These are phyloP conservation scores for Tilletiaria anomala DNA, from an alignment of 1,284 basidiomycete species.

Conservation along the genomic window DNA sequence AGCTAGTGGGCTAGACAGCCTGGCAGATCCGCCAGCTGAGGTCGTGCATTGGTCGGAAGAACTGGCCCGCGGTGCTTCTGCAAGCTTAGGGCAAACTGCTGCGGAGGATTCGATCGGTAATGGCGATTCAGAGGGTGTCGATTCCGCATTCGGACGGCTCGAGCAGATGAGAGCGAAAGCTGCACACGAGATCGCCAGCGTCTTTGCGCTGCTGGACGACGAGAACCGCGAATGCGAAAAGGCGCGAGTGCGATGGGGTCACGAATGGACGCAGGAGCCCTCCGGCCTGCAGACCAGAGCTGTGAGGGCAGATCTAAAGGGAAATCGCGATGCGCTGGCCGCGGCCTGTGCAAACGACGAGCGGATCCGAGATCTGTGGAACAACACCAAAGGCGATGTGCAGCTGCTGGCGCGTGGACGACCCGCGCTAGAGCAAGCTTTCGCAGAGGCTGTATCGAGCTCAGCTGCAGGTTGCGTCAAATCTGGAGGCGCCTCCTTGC, in stretches of 20 bases:
- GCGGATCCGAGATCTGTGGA: constrained; percentile 64
- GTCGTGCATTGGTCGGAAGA: constrained; percentile 61
- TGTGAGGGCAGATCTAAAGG: constrained; percentile 64
- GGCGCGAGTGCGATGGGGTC: constrained; percentile 58
- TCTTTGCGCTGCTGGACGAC: constrained; percentile 19
- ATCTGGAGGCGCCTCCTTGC: constrained; percentile 10
- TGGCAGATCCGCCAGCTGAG: constrained; percentile 53
- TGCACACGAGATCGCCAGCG: constrained; percentile 11
- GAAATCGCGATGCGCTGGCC: constrained; percentile 58
- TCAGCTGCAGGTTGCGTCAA: too few species aligned
- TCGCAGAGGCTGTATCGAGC: constrained; percentile 48
- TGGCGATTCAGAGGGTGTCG: constrained; percentile 18
- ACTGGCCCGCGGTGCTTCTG: too few species aligned
- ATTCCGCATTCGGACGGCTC: constrained; percentile 14
- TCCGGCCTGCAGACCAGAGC: constrained; percentile 48
- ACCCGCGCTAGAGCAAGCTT: constrained; percentile 55
- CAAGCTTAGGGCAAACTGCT: too few species aligned
- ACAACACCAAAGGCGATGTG: constrained; percentile 56
- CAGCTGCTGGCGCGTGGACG: constrained; percentile 48
- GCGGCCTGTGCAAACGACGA: constrained; percentile 65
- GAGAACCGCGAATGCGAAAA: constrained; percentile 42
- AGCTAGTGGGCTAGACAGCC: constrained; percentile 38
- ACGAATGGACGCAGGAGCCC: constrained; percentile 79
- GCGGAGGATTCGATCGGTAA: too few species aligned
- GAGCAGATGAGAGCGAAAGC: constrained; percentile 6